Base-by-base conservation (phyloP, 2,329 filamentous ascomycete genomes). In the Trichoderma atroviride region DNA sequence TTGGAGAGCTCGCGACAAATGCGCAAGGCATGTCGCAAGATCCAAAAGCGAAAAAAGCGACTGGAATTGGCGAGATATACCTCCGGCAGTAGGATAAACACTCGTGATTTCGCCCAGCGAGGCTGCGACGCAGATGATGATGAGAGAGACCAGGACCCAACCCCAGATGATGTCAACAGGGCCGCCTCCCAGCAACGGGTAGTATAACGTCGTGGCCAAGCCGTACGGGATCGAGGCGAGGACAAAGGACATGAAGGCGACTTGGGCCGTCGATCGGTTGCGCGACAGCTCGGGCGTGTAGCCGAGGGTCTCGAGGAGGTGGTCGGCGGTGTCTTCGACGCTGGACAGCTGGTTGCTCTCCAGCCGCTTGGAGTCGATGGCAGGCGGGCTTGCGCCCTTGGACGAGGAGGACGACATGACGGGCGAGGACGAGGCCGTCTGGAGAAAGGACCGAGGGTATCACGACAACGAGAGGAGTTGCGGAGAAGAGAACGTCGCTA, bases 231-330 rank as follows among this genome's bases (percentile, higher is more conserved):
- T 91, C 3, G 90, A 90, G 59, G 91, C 90, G 66, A 93, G 86
- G 73, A 92, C 90, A 76, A 92, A 93, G 71, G 89, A 91, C 89
- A 91, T 92, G 84, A 91, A 91, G 74, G 89, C 88, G 65, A 91
- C 89, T 78, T 91, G 89, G 72, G 88, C 83, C 2, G 89, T 91
- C 56, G 89, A 91, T 67, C 89, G 85, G 75, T 85, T 90, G 70
- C 89, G 87, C 60, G 83, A 79, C 70, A 92, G 79, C 79, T 92
- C 89, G 67, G 88, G 83, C 78, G 87, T 88, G 82, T 92, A 91
- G 70, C 89, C 89, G 74, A 91, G 83, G 70, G 85, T 86, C 73
- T 86, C 86, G 74, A 91, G 84, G 66, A 90, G 76, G 77, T 89
- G 83, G 77, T 91, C 88, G 74, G 89, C 88, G 69, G 85, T 82